These are phyloP conservation scores for Picea abies DNA, from an alignment of 83 land plant genomes.

Conservation along the genomic window DNA sequence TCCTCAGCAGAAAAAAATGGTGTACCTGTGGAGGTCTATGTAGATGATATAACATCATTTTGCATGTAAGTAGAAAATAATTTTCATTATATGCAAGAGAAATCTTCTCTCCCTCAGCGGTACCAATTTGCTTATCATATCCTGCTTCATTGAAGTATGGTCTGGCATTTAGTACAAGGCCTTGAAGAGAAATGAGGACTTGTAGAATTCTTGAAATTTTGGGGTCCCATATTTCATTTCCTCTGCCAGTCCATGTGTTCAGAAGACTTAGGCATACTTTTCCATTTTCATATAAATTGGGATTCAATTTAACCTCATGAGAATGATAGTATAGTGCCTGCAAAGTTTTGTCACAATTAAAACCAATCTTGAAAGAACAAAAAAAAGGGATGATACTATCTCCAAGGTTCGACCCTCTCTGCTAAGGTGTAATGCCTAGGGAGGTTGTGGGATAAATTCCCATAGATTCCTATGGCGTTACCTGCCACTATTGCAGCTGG, in stretches of 20 bases:
- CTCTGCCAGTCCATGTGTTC: conserved; percentile 98
- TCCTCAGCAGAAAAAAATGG: background rate
- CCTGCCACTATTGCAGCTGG: too few species aligned
- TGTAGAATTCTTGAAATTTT: conserved; percentile 92
- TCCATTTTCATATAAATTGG: conserved; percentile 93
- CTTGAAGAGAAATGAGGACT: conserved; percentile 95
- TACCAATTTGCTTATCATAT: conserved; percentile 94
- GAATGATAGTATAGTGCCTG: conserved; percentile 91
- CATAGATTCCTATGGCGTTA: too few species aligned
- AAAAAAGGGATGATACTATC: too few species aligned
- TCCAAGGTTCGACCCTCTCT: too few species aligned
- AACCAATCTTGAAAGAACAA: background rate
- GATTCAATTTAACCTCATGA: conserved; percentile 92
- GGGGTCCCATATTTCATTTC: conserved; percentile 96
- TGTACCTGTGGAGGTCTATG: conserved; percentile 90
- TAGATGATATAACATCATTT: conserved; percentile 89
- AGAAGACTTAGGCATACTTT: conserved; percentile 96
- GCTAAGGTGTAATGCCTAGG: too few species aligned
- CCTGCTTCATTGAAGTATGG: conserved; percentile 99
- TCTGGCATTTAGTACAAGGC: conserved; percentile 88
- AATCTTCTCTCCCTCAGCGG: conserved; percentile 97
- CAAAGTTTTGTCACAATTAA: conserved; percentile 16
- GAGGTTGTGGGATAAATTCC: too few species aligned
- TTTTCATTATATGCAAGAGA: conserved; percentile 95
- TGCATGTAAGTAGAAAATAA: conserved; percentile 79